Evolutionary conservation across 805 yeast species (phyloP), one percentile per base, ranked within the genome.

Genomic region (Gaillardinia entomophila): DNA sequence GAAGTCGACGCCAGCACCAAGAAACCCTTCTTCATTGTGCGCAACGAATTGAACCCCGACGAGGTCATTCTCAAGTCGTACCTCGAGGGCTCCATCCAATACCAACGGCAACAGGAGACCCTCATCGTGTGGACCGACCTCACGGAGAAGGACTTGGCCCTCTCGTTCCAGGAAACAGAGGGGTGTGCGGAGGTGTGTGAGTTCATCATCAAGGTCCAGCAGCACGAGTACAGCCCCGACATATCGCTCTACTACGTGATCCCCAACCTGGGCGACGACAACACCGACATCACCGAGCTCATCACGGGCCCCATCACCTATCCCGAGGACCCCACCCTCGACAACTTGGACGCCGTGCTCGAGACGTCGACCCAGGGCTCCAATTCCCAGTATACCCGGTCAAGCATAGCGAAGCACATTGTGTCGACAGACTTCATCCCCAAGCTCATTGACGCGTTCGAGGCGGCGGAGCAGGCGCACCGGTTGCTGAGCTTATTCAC

Each of bases 41-140:
- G 77, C 34, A 79, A 80, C 55, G 96, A 88, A 52, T 62, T 71
- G 18, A 70, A 80, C 37, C 63, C 76, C 4, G 61, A 67, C 2
- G 77, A 79, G 18, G 61, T 76, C 8, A 60, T 90, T 15, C 59
- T 90, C 26, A 71, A 74, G 46, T 75, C 89, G 4, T 68, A 56
- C 37, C 66, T 90, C n/a, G 79, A 75, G 46, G 94, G 94, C 0
- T 59, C 74, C 18, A 80, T 79, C 3, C 94, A 84, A 45, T 90
- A 84, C 53, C 97, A 90, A 53, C 73, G 95, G 49, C 97, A 92
- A 50, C 96, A 88, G 51, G 97, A 88, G 37, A 88, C 97, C 0
- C 64, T 90, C 30, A 86, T 90, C 7, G 96, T 90, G 14, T 90
- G 97, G 97, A 83, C 94, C 7, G 96, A 86, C 49, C 68, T 72